Base-by-base conservation (phyloP, 768 basidiomycete genomes). In the Boletus speciosus region DNA sequence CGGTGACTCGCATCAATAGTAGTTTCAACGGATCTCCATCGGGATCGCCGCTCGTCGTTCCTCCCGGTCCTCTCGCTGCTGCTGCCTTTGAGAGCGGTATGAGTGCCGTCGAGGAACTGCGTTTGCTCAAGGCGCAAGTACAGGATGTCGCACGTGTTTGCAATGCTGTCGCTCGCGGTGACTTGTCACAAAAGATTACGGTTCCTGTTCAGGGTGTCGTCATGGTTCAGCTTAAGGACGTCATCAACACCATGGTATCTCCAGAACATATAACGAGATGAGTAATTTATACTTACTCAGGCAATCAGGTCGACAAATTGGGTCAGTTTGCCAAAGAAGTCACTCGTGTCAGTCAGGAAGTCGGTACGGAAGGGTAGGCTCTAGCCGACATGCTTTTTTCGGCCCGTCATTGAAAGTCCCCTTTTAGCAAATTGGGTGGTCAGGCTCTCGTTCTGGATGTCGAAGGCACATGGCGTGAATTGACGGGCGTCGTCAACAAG, bases 291-390 rank as follows among this genome's bases (percentile, higher is more conserved):
- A 39, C 66, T 61, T 7, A 63, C 38, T 49, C 48, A 35, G 55
- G 21, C 31, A 38, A 46, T 49, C 49, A 80, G 83, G 83, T 84
- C 58, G 84, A 85, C 66, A 79, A 82, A 62, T 77, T 98, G 29
- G 84, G 88, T 52, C 86, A 89, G 64, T 96, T 98, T 70, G 93
- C 95, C 35, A 86, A 86, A 66, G 92, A 94, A 69, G 92, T 94
- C 36, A 93, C 92, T 54, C 82, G 93, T 54, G 88, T 90, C 54
- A 81, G 81, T 61, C 85, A 86, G 68, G 88, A 90, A 67, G 93
- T 96, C 68, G 88, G 88, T 21, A 90, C 86, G 51, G 86, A 88
- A 78, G 84, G 82, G 82, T 83, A 50, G 72, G 67, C 39, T 47
- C 68, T 65, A 38, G 64, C 45, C 25, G 39, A 45, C 15, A 35